A percentile compares a stretch with the other conserved stretches of the same genome.
Conservation (phyloP, 2,329 filamentous ascomycete species). For the Phoma sp. region DNA sequence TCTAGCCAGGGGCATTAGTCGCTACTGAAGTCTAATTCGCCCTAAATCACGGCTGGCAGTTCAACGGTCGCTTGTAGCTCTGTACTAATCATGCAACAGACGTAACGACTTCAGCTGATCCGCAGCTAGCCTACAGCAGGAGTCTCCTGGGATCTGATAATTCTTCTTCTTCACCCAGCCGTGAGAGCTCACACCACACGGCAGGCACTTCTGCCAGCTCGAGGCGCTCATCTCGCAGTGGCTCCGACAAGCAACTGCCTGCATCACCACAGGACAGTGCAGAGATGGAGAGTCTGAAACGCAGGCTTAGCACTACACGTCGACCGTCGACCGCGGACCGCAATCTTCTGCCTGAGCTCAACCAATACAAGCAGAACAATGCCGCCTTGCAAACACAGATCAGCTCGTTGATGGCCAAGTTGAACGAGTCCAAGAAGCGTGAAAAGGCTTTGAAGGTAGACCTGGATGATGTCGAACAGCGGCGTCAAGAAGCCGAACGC, state of each 20-base stretch:
- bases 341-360: slow-evolving; percentile 47
- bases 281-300: slow-evolving; percentile 49
- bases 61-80: slow-evolving; percentile 10
- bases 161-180: slow-evolving; percentile 27
- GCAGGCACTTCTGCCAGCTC: slow-evolving; percentile 31
- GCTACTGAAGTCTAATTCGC: slow-evolving; percentile 13
- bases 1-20: slow-evolving; percentile 11
- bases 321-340: slow-evolving; percentile 42
- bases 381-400: slow-evolving; percentile 45
- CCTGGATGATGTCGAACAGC: slow-evolving; percentile 41
- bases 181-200: slow-evolving; percentile 25
- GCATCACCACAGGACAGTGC: slow-evolving; percentile 26
- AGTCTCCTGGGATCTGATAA: slow-evolving; percentile 36
- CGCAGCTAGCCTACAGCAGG: slow-evolving; percentile 34
- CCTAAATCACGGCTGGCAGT: slow-evolving; percentile 11
- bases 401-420: slow-evolving; percentile 48
- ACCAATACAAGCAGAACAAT: slow-evolving; percentile 46
- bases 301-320: slow-evolving; percentile 44
- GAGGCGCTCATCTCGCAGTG: slow-evolving; percentile 27
- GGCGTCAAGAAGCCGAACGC: slow-evolving; percentile 36
- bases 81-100: slow-evolving; percentile 18
- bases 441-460: slow-evolving; percentile 38
- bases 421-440: slow-evolving; percentile 48
- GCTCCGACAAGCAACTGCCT: slow-evolving; percentile 35
- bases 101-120: slow-evolving; percentile 21